A percentile compares a stretch with the other conserved stretches of the same genome.
phyloP scores from a whole-genome alignment of 31 red algal species.

The Odonthalia washingtoniensis region DNA sequence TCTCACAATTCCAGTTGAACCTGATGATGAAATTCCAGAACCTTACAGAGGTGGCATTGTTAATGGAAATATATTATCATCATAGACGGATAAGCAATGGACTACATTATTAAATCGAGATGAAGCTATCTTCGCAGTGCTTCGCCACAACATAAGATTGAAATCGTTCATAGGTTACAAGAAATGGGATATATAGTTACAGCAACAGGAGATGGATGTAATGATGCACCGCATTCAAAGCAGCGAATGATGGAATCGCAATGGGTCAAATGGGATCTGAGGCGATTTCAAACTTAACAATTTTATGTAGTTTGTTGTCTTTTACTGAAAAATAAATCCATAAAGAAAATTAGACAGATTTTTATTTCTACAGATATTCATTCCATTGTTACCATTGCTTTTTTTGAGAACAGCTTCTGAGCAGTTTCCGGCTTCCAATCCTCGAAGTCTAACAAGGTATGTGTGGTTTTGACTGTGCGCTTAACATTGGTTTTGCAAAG shows the following conservation, averaged over 20 bases:
- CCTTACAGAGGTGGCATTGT: constrained; percentile 56
- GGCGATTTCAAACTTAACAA: too few species aligned
- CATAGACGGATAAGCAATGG: constrained; percentile 59
- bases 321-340: too few species aligned
- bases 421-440: too few species aligned
- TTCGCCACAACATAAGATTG: constrained; percentile 92
- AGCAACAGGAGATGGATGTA: constrained; percentile 98
- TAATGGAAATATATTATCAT: constrained; percentile 45
- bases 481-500: too few species aligned
- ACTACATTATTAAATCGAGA: constrained; percentile 54
- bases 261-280: constrained; percentile 91
- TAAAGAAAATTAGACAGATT: too few species aligned
- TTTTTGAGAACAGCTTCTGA: too few species aligned
- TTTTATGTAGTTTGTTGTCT: too few species aligned
- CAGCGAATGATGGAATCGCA: constrained; percentile 89
- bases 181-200: constrained; percentile 76
- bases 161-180: constrained; percentile 84
- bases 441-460: too few species aligned
- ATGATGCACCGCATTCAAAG: constrained; percentile 94
- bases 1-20: too few species aligned
- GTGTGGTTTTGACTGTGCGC: too few species aligned
- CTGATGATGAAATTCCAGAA: constrained; percentile 58
- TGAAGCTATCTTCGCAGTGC: constrained; percentile 91
- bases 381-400: too few species aligned
- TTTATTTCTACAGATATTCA: too few species aligned